Evolutionary conservation across 2,329 filamentous ascomycete species (phyloP).

Genomic region (Curvularia sp.): DNA sequence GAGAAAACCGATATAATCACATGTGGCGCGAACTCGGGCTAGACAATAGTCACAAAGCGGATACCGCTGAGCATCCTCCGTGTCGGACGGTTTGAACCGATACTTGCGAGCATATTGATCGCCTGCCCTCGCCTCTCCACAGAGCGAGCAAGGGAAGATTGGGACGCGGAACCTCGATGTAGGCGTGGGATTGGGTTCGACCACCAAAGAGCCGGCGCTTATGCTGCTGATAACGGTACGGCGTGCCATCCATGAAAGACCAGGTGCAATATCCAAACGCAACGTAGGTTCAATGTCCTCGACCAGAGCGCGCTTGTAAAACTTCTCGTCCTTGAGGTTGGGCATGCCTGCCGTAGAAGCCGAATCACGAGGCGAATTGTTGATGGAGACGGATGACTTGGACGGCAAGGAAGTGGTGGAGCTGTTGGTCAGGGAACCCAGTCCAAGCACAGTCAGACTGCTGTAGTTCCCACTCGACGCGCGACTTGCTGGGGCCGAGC

Average conservation of each 20-base stretch:
- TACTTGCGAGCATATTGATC: conserved; percentile 77
- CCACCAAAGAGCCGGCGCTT: conserved; percentile 82
- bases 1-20: conserved; percentile 91
- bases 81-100: conserved; percentile 87
- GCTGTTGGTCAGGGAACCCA: conserved; percentile 60
- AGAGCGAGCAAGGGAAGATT: conserved; percentile 79
- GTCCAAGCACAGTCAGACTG: conserved; percentile 65
- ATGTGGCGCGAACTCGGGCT: conserved; percentile 80
- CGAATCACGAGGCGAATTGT: conserved; percentile 47
- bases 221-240: conserved; percentile 84
- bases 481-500: conserved; percentile 67
- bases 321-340: conserved; percentile 85
- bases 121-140: conserved; percentile 80
- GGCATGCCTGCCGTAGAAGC: conserved; percentile 51
- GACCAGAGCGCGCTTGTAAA: conserved; percentile 86
- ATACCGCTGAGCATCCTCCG: conserved; percentile 84
- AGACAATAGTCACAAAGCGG: conserved; percentile 90
- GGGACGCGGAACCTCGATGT: conserved; percentile 61
- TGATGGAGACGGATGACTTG: conserved; percentile 50
- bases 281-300: conserved; percentile 97
- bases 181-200: conserved; percentile 71
- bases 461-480: conserved; percentile 75
- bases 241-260: conserved; percentile 90
- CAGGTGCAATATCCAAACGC: conserved; percentile 85
- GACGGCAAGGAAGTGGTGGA: conserved; percentile 60